Base-by-base conservation (phyloP, 306 rosid genomes). In the Inga oerstediana region DNA sequence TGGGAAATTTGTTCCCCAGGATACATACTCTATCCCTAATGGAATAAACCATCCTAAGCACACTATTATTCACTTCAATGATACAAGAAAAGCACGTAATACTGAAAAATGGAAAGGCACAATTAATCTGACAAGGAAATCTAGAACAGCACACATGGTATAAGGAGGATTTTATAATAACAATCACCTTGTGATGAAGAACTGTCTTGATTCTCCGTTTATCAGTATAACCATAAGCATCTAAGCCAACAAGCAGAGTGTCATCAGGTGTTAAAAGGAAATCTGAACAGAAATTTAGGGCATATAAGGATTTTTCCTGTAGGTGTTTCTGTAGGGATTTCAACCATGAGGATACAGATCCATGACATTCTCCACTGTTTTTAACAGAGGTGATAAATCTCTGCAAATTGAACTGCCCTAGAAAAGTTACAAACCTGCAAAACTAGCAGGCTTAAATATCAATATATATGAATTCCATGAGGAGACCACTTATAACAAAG, bases 351-450 rank as follows among this genome's bases (percentile, higher is more conserved):
- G 94, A 92, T 15, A 74, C 5, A 48, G 87, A 85, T 0, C 71
- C 74, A 14, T 76, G 86, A 14, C 37, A 74, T 82, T 89, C 89
- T 68, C 82, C 89, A 54, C 90, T 86, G 27, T 76, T 72, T 71
- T 81, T 84, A 49, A 93, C 85, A 27, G 91, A 86, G 20, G 96
- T 86, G 32, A 89, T 27, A 58, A 93, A 92, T 86, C 85, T 93
- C 88, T 95, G 96, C 85, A 93, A 79, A 88, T 93, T 88, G 93
- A 95, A 95, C 89, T 93, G 98, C 59, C 96, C 99, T 75, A 95
- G 85, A 46, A 93, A 75, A 72, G 88, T 80, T 39, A 76, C 85
- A 61, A 87, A 65, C 94, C 98, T 94, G 94, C 93, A 89, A 76
- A 87, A 75, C 88, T 86, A 79, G 72, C 82, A 78, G 74, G 72